These are phyloP conservation scores for Lactarius hatsudake DNA, from an alignment of 768 basidiomycete species.

Conservation along the genomic window DNA sequence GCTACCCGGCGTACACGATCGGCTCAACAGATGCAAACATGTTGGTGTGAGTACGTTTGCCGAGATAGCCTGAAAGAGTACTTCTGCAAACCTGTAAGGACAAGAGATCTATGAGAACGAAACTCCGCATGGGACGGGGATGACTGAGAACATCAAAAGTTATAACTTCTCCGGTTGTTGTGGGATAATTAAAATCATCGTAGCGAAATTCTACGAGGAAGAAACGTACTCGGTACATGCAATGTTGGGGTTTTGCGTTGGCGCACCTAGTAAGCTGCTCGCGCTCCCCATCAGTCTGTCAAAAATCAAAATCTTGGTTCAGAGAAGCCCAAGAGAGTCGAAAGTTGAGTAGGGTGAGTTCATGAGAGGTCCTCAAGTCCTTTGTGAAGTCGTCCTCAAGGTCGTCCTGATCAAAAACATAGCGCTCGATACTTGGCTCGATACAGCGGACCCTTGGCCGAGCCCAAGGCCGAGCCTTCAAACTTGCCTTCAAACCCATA, in stretches of 20 bases:
- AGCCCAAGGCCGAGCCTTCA: not conserved
- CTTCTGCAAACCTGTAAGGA: not conserved
- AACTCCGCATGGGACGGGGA: not conserved
- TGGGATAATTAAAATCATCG: not conserved
- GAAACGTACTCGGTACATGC: not conserved
- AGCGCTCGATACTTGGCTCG: not conserved
- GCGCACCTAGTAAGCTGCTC: not conserved
- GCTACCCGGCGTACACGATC: not conserved
- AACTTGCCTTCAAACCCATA: not conserved
- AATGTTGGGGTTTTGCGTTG: conserved; percentile 1
- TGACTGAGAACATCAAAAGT: not conserved
- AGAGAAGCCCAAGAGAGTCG: not conserved
- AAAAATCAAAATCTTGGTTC: not conserved
- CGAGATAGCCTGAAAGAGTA: not conserved
- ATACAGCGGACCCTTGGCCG: too few relatives aligned
- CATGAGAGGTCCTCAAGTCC: not conserved
- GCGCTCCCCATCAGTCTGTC: not conserved
- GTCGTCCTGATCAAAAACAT: not conserved
- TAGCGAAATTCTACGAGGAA: not conserved
- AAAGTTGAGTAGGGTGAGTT: not conserved
- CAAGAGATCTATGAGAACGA: not conserved
- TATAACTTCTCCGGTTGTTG: not conserved
- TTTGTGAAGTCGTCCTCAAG: not conserved
- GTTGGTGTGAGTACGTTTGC: not conserved
- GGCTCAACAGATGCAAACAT: not conserved